These are phyloP conservation scores for Globisporangium takayamanum DNA, from an alignment of 352 stramenopile species.

Conservation along the genomic window DNA sequence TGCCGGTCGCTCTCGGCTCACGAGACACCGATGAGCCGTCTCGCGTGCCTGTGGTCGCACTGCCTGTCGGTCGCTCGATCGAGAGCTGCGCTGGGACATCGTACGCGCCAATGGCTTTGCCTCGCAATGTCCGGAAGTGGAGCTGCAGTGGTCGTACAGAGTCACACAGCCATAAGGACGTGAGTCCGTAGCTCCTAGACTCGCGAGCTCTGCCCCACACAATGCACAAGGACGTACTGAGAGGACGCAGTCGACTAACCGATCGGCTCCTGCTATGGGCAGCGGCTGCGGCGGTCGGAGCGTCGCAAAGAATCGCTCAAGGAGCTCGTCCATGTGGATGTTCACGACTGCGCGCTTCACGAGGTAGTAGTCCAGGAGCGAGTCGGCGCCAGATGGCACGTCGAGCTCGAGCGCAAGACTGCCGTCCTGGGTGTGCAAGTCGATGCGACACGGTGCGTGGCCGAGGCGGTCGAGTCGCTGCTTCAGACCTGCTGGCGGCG, in stretches of 20 bases:
- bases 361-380: constrained; percentile 54
- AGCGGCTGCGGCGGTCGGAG: constrained; percentile 22
- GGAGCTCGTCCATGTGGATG: constrained; percentile 42
- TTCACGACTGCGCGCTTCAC: constrained; percentile 37
- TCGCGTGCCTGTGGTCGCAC: too few species aligned
- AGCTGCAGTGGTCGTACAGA: not conserved
- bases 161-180: not conserved
- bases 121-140: constrained; percentile 6
- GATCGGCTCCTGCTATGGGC: constrained; percentile 1
- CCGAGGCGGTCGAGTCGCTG: constrained; percentile 18
- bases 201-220: not conserved
- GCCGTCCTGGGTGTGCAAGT: constrained; percentile 44
- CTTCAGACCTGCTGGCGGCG: constrained; percentile 30
- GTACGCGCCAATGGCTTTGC: not conserved
- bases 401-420: constrained; percentile 45
- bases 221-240: constrained; percentile 14
- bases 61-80: constrained; percentile 8
- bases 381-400: constrained; percentile 37
- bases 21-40: not conserved
- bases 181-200: not conserved
- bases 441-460: constrained; percentile 29
- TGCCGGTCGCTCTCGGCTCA: constrained; percentile 6
- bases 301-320: constrained; percentile 33
- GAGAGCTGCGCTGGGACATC: constrained; percentile 1
- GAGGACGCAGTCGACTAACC: constrained; percentile 19